These are phyloP conservation scores for Mortierella sp. DNA, from an alignment of 371 early-diverging fungal genomes.

Conservation along the genomic window DNA sequence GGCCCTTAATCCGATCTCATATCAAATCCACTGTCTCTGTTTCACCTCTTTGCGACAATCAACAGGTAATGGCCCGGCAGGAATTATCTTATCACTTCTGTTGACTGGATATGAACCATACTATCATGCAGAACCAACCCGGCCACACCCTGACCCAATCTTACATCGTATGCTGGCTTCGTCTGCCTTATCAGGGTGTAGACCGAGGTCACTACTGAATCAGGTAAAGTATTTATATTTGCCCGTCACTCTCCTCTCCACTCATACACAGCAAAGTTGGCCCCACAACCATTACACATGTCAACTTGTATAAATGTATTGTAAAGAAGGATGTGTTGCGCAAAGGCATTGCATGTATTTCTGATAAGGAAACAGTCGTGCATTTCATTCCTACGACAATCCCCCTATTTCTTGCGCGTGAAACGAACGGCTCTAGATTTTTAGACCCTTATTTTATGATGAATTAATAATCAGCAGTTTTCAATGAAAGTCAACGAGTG, in stretches of 20 bases:
- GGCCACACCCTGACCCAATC: constrained; percentile 55
- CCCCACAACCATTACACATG: too few species aligned
- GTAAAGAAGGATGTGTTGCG: too few species aligned
- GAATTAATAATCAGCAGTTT: too few species aligned
- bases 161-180: constrained; percentile 48
- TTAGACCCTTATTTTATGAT: too few species aligned
- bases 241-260: background rate
- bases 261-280: background rate
- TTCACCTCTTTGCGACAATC: background rate
- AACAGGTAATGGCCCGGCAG: constrained; percentile 56
- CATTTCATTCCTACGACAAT: too few species aligned
- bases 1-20: constrained; percentile 3
- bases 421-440: too few species aligned
- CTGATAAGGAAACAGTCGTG: background rate
- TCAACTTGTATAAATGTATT: too few species aligned
- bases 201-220: constrained; percentile 36
- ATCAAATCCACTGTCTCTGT: background rate
- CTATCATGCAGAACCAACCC: constrained; percentile 41
- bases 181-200: constrained; percentile 24
- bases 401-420: too few species aligned
- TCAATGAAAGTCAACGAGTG: too few species aligned
- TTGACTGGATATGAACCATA: constrained; percentile 52
- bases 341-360: background rate
- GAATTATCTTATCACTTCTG: constrained; percentile 47
- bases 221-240: constrained; percentile 34